Conservation (phyloP, 257 asterid species). For the Nicotiana benthamiana region DNA sequence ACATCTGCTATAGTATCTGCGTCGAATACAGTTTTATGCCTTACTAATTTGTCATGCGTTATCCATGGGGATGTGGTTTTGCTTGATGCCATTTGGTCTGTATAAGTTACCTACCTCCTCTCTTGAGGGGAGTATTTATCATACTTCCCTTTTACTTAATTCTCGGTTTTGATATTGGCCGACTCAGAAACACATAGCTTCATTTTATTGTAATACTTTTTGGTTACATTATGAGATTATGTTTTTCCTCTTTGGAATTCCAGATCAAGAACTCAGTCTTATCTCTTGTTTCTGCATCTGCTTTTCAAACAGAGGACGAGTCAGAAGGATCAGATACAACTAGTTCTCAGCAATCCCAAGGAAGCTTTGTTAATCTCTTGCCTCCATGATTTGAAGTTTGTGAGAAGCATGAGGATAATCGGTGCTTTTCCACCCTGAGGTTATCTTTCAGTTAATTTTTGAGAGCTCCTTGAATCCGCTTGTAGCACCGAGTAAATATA, state of each 20-base stretch:
- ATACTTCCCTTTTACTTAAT: not conserved
- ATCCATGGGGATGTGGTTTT: not conserved
- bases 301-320: constrained; percentile 55
- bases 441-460: not conserved
- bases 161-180: not conserved
- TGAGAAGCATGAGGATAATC: constrained; percentile 11
- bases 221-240: not conserved
- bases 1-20: not conserved
- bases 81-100: not conserved
- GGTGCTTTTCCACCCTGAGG: not conserved
- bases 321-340: constrained; percentile 56
- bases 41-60: too few species aligned
- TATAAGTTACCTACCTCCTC: not conserved
- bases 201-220: too few species aligned
- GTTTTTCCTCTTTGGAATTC: not conserved
- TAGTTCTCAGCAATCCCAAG: constrained; percentile 31
- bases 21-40: not conserved
- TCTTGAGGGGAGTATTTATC: not conserved
- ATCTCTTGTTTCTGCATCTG: constrained; percentile 11
- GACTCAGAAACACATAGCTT: not conserved
- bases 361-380: constrained; percentile 30
- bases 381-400: constrained; percentile 28
- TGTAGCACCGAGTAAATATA: not conserved
- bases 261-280: not conserved
- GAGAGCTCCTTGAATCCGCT: constrained; percentile 2